Conservation (phyloP, 2,329 filamentous ascomycete genomes). For the Ramichloridium luteum region DNA sequence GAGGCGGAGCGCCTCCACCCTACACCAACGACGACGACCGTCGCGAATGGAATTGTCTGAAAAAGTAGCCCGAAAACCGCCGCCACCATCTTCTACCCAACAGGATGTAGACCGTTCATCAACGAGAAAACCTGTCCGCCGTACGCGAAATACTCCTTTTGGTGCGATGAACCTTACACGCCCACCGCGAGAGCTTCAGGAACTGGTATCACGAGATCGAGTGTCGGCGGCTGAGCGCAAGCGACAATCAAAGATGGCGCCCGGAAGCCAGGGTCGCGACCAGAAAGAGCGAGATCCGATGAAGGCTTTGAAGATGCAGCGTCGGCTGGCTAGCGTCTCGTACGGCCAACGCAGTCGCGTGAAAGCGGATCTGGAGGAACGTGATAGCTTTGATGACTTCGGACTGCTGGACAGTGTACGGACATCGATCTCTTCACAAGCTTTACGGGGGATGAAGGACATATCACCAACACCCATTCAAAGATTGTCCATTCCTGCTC, state of each 20-base stretch:
- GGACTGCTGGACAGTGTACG: conserved; percentile 59
- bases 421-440: conserved; percentile 59
- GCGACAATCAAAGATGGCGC: conserved; percentile 43
- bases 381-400: conserved; percentile 73
- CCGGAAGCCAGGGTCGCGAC: conserved; percentile 25
- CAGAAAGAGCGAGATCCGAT: conserved; percentile 43
- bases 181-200: conserved; percentile 14
- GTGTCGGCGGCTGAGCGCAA: conserved; percentile 32
- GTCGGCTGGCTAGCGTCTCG: conserved; percentile 59
- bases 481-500: conserved; percentile 69
- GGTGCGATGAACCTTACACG: conserved; percentile 46
- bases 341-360: conserved; percentile 55
- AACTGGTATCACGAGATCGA: conserved; percentile 17
- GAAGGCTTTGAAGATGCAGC: conserved; percentile 92
- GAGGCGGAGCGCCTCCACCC: conserved; percentile 28
- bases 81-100: conserved; percentile 7
- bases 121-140: conserved; percentile 23
- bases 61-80: conserved; percentile 27
- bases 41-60: conserved; percentile 42
- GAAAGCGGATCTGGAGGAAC: conserved; percentile 50
- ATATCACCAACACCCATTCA: conserved; percentile 81
- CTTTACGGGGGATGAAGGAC: conserved; percentile 60
- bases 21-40: conserved; percentile 30
- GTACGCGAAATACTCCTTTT: conserved; percentile 42
- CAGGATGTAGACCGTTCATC: conserved; percentile 17